phyloP scores from a whole-genome alignment of 768 basidiomycete genomes.

The Lentinus brumalis region DNA sequence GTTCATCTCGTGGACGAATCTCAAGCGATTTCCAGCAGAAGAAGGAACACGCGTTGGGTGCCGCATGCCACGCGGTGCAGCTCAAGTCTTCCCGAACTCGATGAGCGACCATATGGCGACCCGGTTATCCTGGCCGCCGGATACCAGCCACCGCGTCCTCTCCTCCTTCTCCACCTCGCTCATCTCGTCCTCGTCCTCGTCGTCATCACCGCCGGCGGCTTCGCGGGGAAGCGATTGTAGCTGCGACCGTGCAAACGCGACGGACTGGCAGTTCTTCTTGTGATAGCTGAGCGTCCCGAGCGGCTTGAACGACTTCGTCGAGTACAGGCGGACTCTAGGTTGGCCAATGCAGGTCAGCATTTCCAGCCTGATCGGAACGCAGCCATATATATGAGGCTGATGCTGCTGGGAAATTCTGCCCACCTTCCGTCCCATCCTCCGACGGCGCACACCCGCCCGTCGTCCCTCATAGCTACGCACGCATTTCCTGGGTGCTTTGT shows the following conservation, averaged over 20 bases:
- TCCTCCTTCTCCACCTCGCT: slow-evolving; percentile 24
- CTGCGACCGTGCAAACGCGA: slow-evolving; percentile 59
- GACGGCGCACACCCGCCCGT: slow-evolving; percentile 80
- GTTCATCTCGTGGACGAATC: not conserved
- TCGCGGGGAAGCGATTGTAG: not conserved
- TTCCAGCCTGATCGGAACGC: no score
- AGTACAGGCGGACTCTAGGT: slow-evolving; percentile 77
- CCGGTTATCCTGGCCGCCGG: slow-evolving; percentile 28
- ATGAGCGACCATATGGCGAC: slow-evolving; percentile 32
- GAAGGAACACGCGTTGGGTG: not conserved
- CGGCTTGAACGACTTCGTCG: slow-evolving; percentile 75
- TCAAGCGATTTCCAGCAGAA: not conserved
- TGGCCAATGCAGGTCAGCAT: not conserved
- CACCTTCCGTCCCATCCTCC: slow-evolving; percentile 96
- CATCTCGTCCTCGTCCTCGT: slow-evolving; percentile 25
- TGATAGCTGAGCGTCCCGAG: slow-evolving; percentile 87
- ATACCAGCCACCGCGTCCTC: slow-evolving; percentile 29
- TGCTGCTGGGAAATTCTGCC: slow-evolving; percentile 28
- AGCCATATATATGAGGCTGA: no score
- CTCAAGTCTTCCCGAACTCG: slow-evolving; percentile 21
- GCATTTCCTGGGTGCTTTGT: slow-evolving; percentile 84
- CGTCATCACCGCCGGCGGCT: not conserved
- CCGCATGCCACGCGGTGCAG: not conserved
- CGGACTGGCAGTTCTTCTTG: slow-evolving; percentile 70
- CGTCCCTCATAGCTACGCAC: slow-evolving; percentile 70